Conservation (phyloP, 352 stramenopile species). For the Blastocystis sp. region DNA sequence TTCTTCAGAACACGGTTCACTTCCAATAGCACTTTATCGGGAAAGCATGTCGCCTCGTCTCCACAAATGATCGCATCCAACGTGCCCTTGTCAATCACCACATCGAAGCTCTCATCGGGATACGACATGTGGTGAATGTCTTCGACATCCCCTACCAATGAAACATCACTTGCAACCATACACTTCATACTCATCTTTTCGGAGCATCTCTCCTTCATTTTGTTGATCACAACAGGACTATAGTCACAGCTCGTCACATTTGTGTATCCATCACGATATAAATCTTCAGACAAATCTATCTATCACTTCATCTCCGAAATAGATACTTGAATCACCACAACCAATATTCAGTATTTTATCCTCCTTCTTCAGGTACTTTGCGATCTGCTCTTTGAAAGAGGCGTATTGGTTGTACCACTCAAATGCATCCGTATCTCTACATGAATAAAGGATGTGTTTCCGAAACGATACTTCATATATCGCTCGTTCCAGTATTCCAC, state of each 20-base stretch:
- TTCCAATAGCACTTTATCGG: slow-evolving; percentile 14
- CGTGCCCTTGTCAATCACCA: slow-evolving; percentile 48
- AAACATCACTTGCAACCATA: background rate
- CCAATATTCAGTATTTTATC: slow-evolving; percentile 34
- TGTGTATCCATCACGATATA: slow-evolving; percentile 53
- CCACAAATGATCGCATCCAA: slow-evolving; percentile 55
- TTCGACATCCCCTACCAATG: slow-evolving; percentile 43
- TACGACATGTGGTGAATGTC: slow-evolving; percentile 54
- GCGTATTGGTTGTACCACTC: slow-evolving; percentile 49
- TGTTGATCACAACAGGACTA: slow-evolving; percentile 32
- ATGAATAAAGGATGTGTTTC: background rate
- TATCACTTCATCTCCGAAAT: background rate
- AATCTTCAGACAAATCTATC: slow-evolving; percentile 51
- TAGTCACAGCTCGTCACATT: slow-evolving; percentile 40
- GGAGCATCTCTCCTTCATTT: slow-evolving; percentile 50
- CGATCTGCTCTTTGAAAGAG: slow-evolving; percentile 16
- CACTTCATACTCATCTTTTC: slow-evolving; percentile 49
- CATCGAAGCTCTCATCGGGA: slow-evolving; percentile 40
- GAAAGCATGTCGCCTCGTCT: background rate
- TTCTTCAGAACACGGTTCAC: slow-evolving; percentile 42
- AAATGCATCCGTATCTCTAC: slow-evolving; percentile 33
- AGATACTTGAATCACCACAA: slow-evolving; percentile 54
- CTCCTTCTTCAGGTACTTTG: slow-evolving; percentile 53
- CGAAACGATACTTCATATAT: slow-evolving; percentile 29
- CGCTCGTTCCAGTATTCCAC: slow-evolving; percentile 56